phyloP scores from a whole-genome alignment of 805 yeast species.

The Spathaspora gorwiae region DNA sequence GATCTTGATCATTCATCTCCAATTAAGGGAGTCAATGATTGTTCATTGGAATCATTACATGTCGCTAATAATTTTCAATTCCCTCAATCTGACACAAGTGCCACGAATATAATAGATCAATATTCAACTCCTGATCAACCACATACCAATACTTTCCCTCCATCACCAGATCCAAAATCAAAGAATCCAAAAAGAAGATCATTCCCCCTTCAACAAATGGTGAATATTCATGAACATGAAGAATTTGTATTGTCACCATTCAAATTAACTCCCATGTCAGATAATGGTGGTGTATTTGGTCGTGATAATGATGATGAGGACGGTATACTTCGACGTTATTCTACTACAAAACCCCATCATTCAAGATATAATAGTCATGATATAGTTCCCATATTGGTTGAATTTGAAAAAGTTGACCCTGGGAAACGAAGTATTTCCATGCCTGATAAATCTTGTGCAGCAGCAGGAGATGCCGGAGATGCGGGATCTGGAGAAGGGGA shows the following conservation, averaged over 20 bases:
- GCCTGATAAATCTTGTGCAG: too few relatives aligned
- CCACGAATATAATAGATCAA: background rate
- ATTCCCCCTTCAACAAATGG: conserved; percentile 20
- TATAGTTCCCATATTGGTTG: conserved; percentile 39
- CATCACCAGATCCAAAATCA: conserved; percentile 29
- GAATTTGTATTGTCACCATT: conserved; percentile 41
- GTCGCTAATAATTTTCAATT: conserved; percentile 21
- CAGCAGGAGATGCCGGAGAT: too few relatives aligned
- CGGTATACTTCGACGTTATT: conserved; percentile 16
- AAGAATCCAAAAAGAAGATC: conserved; percentile 28
- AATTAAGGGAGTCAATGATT: conserved; percentile 7
- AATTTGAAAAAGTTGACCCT: conserved; percentile 26
- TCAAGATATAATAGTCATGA: conserved; percentile 41
- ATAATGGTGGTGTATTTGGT: background rate
- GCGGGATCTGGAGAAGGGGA: background rate
- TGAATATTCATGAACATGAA: conserved; percentile 18
- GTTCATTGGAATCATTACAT: conserved; percentile 16
- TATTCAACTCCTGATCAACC: background rate
- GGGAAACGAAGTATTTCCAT: conserved; percentile 22
- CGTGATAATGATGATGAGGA: background rate
- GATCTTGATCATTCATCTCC: conserved; percentile 17
- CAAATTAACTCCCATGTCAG: conserved; percentile 22
- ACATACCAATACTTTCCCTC: conserved; percentile 19
- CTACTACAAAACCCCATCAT: conserved; percentile 29
- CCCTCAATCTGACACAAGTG: conserved; percentile 11